These are phyloP conservation scores for Cordia subcordata DNA, from an alignment of 257 asterid species.

Conservation along the genomic window DNA sequence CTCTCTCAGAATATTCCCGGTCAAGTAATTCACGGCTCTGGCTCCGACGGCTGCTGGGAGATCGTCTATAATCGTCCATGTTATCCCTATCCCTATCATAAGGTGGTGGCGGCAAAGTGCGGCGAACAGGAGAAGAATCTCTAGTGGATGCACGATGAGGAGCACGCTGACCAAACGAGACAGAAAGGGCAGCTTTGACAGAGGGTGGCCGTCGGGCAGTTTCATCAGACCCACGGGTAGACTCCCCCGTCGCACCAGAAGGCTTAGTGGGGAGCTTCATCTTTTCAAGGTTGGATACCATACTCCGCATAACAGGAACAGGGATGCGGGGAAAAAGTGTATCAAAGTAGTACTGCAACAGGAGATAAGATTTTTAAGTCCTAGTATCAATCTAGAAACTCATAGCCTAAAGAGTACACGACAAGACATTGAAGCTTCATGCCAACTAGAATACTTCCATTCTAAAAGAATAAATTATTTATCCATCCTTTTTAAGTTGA, in stretches of 20 bases:
- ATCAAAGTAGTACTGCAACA: conserved; percentile 90
- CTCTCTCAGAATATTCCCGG: conserved; percentile 46
- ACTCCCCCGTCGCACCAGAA: conserved; percentile 81
- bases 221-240: conserved; percentile 92
- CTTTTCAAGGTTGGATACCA: conserved; percentile 65
- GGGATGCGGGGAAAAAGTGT: conserved; percentile 96
- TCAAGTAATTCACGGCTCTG: conserved; percentile 70
- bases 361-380: conserved; percentile 16
- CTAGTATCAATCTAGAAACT: neutral
- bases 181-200: conserved; percentile 95
- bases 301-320: conserved; percentile 68
- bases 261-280: conserved; percentile 88
- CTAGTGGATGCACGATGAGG: conserved; percentile 98
- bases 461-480: no score
- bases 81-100: conserved; percentile 46
- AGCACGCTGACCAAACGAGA: conserved; percentile 98
- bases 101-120: conserved; percentile 52
- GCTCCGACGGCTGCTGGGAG: conserved; percentile 59
- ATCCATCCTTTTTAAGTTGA: neutral
- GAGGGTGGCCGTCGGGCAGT: conserved; percentile 97
- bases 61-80: conserved; percentile 42
- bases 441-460: no score
- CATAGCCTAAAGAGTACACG: no score
- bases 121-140: conserved; percentile 94
- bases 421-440: no score